Percentiles rank a stretch among this genome's conserved stretches.
These are phyloP conservation scores for Magnolia kwangsiensis DNA, from an alignment of 164 flowering plant species.

Conservation along the genomic window DNA sequence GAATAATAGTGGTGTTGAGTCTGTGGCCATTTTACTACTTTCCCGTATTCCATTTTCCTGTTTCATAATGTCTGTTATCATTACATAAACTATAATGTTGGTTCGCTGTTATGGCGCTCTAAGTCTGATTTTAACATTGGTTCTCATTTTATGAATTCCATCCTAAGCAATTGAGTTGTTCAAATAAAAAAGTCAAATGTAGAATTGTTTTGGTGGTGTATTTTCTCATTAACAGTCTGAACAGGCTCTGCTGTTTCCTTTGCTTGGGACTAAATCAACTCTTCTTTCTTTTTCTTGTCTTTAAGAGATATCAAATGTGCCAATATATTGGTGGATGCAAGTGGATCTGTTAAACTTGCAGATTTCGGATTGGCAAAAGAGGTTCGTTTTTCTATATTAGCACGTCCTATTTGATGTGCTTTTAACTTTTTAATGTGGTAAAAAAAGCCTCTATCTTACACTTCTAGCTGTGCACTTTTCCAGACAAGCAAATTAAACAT, in stretches of 20 bases:
- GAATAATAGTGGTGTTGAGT: too few species aligned
- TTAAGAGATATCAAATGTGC: constrained; percentile 96
- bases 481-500: constrained; percentile 83
- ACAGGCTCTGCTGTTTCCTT: too few species aligned
- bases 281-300: constrained; percentile 4
- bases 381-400: constrained; percentile 33
- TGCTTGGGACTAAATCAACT: not conserved
- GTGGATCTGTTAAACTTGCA: constrained; percentile 89
- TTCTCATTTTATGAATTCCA: too few species aligned
- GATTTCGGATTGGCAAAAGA: constrained; percentile 96
- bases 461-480: constrained; percentile 8
- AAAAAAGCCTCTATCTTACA: not conserved
- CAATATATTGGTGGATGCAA: constrained; percentile 83
- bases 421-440: not conserved
- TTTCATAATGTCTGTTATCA: too few species aligned
- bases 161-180: too few species aligned
- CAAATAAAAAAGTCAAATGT: too few species aligned
- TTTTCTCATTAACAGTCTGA: not conserved
- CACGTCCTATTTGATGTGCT: constrained; percentile 1
- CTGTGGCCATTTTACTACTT: too few species aligned
- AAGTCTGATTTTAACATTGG: too few species aligned
- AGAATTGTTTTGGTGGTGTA: too few species aligned
- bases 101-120: too few species aligned
- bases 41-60: too few species aligned
- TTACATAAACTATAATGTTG: too few species aligned